phyloP scores from a whole-genome alignment of 192 early-diverging fungal genomes.

The Chytriomyces confervae region DNA sequence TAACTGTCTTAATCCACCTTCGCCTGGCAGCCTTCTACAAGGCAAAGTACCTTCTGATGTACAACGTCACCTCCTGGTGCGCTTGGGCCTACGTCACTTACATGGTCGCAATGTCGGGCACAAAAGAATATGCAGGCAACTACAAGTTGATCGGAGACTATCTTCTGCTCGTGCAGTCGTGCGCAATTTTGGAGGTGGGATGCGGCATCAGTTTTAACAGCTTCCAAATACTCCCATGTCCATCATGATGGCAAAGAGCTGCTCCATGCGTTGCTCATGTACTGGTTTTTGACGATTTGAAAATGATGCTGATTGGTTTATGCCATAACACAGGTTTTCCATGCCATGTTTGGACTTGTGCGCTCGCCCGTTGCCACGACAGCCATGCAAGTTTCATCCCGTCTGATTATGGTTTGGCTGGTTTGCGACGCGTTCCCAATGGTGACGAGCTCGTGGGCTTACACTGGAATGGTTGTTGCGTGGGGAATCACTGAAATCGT shows the following conservation, averaged over 20 bases:
- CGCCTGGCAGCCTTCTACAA: neutral
- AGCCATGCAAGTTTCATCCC: slow-evolving; percentile 84
- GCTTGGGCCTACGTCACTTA: slow-evolving; percentile 83
- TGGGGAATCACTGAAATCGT: slow-evolving; percentile 93
- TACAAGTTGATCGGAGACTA: slow-evolving; percentile 70
- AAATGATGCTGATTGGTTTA: slow-evolving; percentile 1
- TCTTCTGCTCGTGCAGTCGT: slow-evolving; percentile 78
- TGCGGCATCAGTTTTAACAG: slow-evolving; percentile 6
- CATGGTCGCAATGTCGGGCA: slow-evolving; percentile 58
- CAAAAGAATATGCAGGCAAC: slow-evolving; percentile 60
- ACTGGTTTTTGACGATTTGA: slow-evolving; percentile 16
- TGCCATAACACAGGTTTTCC: slow-evolving; percentile 23
- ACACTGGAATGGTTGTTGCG: slow-evolving; percentile 83
- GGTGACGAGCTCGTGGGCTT: slow-evolving; percentile 69
- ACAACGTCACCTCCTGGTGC: slow-evolving; percentile 80
- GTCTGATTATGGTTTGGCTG: slow-evolving; percentile 85
- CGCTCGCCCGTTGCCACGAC: slow-evolving; percentile 81
- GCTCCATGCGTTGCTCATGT: neutral
- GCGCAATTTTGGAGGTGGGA: slow-evolving; percentile 80
- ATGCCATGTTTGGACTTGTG: slow-evolving; percentile 70
- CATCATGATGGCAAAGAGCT: neutral
- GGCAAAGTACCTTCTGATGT: slow-evolving; percentile 75
- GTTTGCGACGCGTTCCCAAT: slow-evolving; percentile 66
- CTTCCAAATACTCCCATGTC: neutral
- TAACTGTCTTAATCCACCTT: too few relatives aligned